These are phyloP conservation scores for Taphrina deformans DNA, from an alignment of 1,139 yeast species.

Conservation along the genomic window DNA sequence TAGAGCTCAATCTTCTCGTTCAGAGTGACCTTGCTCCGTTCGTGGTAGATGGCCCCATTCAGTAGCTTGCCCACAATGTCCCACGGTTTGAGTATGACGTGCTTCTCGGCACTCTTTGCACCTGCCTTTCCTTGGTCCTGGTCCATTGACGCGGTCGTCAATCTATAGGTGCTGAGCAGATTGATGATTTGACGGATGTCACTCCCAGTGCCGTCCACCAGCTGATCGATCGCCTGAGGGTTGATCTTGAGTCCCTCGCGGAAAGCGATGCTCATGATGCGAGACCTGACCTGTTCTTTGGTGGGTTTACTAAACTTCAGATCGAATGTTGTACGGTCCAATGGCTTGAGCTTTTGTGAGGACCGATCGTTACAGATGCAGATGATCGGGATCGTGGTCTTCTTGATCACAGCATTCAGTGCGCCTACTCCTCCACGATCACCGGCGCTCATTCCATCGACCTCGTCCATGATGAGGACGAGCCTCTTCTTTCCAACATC, in stretches of 20 bases:
- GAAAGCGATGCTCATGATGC: constrained; percentile 87
- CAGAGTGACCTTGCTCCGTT: constrained; percentile 55
- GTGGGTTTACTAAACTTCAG: constrained; percentile 86
- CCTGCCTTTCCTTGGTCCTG: constrained; percentile 49
- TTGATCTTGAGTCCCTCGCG: constrained; percentile 80
- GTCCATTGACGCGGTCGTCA: constrained; percentile 64
- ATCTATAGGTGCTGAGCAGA: constrained; percentile 77
- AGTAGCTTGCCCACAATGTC: constrained; percentile 78
- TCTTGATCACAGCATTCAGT: constrained; percentile 79
- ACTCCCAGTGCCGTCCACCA: constrained; percentile 80
- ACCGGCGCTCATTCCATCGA: constrained; percentile 99
- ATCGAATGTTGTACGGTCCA: constrained; percentile 81
- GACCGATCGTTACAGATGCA: constrained; percentile 90
- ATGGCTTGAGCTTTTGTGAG: constrained; percentile 93
- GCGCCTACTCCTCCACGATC: constrained; percentile 99
- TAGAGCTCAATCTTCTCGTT: constrained; percentile 86
- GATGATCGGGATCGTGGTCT: constrained; percentile 83
- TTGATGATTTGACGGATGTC: constrained; percentile 95
- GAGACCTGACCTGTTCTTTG: constrained; percentile 73
- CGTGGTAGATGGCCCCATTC: constrained; percentile 61
- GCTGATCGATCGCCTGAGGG: constrained; percentile 75
- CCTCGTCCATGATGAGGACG: constrained; percentile 95
- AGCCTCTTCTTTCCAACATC: constrained; percentile 54
- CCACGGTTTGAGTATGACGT: constrained; percentile 86
- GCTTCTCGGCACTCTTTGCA: constrained; percentile 79